Percentiles rank a stretch among this genome's conserved stretches.
Evolutionary conservation across 2,329 filamentous ascomycete species (phyloP).

Genomic region (Fragosphaeria purpurea): DNA sequence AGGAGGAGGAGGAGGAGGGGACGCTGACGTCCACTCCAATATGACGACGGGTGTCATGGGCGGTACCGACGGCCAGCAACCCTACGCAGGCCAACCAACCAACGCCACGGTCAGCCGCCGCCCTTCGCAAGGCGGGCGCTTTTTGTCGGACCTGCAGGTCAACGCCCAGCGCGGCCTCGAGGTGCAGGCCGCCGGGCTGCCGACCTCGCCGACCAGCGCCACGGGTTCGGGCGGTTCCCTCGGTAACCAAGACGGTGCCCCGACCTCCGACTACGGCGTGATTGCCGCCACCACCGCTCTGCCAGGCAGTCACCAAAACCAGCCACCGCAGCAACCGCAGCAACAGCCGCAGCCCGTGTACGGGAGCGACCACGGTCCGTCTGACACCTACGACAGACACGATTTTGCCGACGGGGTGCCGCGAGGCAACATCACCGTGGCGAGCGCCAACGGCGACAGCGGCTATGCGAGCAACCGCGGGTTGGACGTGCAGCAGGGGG

Average conservation of each 20-base stretch:
- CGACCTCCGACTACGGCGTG: conserved; percentile 29
- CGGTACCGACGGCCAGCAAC: too few relatives aligned
- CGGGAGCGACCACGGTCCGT: too few relatives aligned
- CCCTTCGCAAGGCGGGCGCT: conserved; percentile 87
- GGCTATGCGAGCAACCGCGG: too few relatives aligned
- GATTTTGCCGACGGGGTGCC: too few relatives aligned
- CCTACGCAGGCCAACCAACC: conserved; percentile 15
- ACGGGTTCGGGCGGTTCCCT: conserved; percentile 42
- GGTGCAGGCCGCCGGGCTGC: conserved; percentile 51
- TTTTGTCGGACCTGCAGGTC: conserved; percentile 87
- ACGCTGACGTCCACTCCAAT: too few relatives aligned
- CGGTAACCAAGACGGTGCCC: conserved; percentile 10
- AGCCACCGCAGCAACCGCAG: too few relatives aligned
- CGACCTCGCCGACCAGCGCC: conserved; percentile 71
- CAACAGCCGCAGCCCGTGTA: too few relatives aligned
- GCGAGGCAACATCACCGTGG: too few relatives aligned
- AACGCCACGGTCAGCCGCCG: conserved; percentile 48
- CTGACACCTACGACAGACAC: too few relatives aligned
- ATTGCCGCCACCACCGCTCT: conserved; percentile 48
- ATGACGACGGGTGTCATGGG: too few relatives aligned
- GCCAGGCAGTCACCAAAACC: conserved; percentile 31
- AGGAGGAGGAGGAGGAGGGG: too few relatives aligned
- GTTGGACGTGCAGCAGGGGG: neutral
- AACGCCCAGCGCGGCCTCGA: conserved; percentile 70
- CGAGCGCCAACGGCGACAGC: too few relatives aligned